Evolutionary conservation across 257 asterid genomes (phyloP), one percentile per base, ranked within the genome.

Genomic region (Solanum bukasovii): DNA sequence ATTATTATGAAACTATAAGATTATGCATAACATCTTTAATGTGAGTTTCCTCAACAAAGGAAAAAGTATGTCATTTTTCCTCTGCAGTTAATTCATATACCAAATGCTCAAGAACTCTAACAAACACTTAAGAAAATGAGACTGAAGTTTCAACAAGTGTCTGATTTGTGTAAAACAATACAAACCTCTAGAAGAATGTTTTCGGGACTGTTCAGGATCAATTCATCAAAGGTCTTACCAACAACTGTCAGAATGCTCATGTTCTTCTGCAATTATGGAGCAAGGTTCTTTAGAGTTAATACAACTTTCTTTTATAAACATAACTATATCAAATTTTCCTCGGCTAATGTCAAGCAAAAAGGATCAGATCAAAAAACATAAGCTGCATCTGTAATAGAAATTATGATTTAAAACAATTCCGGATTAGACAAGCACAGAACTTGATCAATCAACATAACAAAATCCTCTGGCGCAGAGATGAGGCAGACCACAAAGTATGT

Each of bases 171-270:
- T 3, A 81, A 46, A 9, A 25, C 31, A 44, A 35, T 37, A 88
- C 94, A 61, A 90, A 96, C 99, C 99, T 97, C 99, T 59, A 97
- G 90, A 88, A 97, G 89, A 67, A 96, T 77, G 92, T 96, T 95
- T 87, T 88, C 86, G 3, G 94, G 92, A 86, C 88, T 95, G 84
- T 74, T 90, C 25, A 97, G 91, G 89, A 97, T 93, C 92, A 94
- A 88, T 65, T 95, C 96, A 74, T 96, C 98, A 82, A 96, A 95
- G 84, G 98, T 93, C 98, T 93, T 94, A 31, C 99, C 99, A 88
- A 96, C 99, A 31, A 94, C 93, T 37, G 93, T 90, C 90, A 93
- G 90, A 89, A 96, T 71, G 91, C 91, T 93, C 75, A 91, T 92
- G 63, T 93, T 93, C 89, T 93, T 92, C 99, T 96, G 98, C 93